phyloP scores from a whole-genome alignment of 768 basidiomycete genomes.

The Amanita subjunquillea region DNA sequence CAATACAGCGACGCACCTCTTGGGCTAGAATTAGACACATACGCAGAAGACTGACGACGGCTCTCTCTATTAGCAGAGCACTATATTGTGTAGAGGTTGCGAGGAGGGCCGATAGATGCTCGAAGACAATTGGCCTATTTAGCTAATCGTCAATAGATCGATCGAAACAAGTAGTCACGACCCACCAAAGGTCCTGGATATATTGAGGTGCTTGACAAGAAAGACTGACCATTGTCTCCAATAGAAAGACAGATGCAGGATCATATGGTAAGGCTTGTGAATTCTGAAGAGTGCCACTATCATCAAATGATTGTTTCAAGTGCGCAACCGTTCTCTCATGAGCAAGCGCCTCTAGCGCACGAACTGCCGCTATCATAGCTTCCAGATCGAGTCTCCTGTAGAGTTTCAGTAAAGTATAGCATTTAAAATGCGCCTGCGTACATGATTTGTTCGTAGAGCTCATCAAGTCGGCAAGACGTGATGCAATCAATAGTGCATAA shows the following conservation, averaged over 20 bases:
- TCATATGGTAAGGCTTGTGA: constrained; percentile 75
- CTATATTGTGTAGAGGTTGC: constrained; percentile 75
- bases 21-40: constrained; percentile 78
- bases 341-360: constrained; percentile 81
- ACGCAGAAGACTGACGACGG: constrained; percentile 80
- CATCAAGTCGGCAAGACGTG: constrained; percentile 85
- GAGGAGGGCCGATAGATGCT: constrained; percentile 79
- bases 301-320: constrained; percentile 61
- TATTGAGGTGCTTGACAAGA: constrained; percentile 64
- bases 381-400: constrained; percentile 68
- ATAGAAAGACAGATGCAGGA: constrained; percentile 86
- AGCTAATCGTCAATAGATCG: background rate
- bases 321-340: constrained; percentile 82
- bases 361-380: constrained; percentile 74
- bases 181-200: constrained; percentile 85
- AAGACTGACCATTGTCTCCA: constrained; percentile 93
- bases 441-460: constrained; percentile 91
- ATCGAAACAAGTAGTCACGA: constrained; percentile 3
- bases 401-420: background rate
- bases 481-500: constrained; percentile 94
- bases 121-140: constrained; percentile 86
- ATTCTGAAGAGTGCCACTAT: constrained; percentile 30
- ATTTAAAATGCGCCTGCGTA: constrained; percentile 27
- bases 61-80: constrained; percentile 85
- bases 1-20: constrained; percentile 36